phyloP scores from a whole-genome alignment of 441 rosid species.

The Euphorbia neoarborescens region DNA sequence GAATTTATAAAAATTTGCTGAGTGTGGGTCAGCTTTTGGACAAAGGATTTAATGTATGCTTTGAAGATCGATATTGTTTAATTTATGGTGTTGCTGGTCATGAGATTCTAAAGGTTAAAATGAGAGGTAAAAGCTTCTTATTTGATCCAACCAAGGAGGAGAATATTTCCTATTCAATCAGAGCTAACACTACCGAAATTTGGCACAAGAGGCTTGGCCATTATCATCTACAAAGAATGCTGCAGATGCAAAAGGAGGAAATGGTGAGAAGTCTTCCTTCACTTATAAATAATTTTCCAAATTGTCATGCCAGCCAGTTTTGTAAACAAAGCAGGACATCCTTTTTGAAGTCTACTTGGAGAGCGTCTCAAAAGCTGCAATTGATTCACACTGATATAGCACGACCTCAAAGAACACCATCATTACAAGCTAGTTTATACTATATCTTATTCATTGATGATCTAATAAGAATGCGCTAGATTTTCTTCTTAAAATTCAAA shows the following conservation, averaged over 20 bases:
- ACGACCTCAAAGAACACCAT: neutral
- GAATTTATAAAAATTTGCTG: neutral
- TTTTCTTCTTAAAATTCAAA: neutral
- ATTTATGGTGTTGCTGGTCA: neutral
- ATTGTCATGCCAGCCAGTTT: neutral
- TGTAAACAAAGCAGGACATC: neutral
- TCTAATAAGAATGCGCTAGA: neutral
- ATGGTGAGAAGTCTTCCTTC: neutral
- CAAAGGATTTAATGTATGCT: neutral
- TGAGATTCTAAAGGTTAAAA: neutral
- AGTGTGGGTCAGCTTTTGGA: neutral
- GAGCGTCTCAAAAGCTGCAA: neutral
- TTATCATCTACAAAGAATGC: neutral
- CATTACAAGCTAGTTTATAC: neutral
- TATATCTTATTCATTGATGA: neutral
- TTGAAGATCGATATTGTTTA: neutral
- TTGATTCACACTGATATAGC: neutral
- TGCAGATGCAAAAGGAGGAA: neutral
- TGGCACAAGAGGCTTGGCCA: constrained; percentile 5
- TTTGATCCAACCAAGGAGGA: neutral
- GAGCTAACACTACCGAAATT: neutral
- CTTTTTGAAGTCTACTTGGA: neutral
- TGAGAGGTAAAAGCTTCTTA: neutral
- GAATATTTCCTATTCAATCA: neutral
- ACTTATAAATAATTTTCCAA: neutral